Conservation (phyloP, 2,329 filamentous ascomycete genomes). For the Cladobotryum mycophilum region DNA sequence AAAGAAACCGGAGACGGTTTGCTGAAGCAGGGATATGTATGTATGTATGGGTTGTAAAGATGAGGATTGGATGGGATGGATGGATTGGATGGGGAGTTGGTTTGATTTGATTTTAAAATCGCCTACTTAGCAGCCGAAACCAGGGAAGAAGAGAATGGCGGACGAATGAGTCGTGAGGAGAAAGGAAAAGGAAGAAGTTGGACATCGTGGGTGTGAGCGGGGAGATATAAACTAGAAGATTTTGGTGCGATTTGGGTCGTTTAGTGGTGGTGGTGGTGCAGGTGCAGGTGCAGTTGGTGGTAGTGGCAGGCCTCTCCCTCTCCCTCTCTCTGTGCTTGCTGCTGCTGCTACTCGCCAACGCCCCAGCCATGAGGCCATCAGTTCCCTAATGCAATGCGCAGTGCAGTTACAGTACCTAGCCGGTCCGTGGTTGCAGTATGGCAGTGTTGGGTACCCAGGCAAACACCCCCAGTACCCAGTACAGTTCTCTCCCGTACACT, state of each 20-base stretch:
- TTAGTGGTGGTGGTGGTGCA: conserved; percentile 11
- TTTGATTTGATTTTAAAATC: conserved; percentile 34
- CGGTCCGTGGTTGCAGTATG: too few relatives aligned
- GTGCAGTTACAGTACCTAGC: too few relatives aligned
- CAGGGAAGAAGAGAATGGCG: conserved; percentile 50
- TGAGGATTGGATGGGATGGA: too few relatives aligned
- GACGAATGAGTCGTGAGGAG: conserved; percentile 54
- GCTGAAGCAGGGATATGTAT: conserved; percentile 38
- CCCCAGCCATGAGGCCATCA: too few relatives aligned
- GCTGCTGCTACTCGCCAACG: too few relatives aligned
- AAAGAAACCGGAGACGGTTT: conserved; percentile 41
- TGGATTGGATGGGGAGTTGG: conserved; percentile 9
- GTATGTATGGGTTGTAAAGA: too few relatives aligned
- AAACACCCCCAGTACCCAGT: not conserved
- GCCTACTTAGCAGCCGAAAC: conserved; percentile 54
- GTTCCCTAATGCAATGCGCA: too few relatives aligned
- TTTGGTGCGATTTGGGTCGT: conserved; percentile 3
- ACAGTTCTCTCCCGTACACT: not conserved
- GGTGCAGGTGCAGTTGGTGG: conserved; percentile 11
- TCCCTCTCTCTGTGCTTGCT: too few relatives aligned
- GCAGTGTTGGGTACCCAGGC: too few relatives aligned
- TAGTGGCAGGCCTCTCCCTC: conserved; percentile 3
- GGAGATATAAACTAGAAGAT: conserved; percentile 29
- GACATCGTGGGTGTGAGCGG: conserved; percentile 40
- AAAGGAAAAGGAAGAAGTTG: conserved; percentile 33